A percentile compares a stretch with the other conserved stretches of the same genome.
Conservation (phyloP, 2,329 filamentous ascomycete genomes). For the Cercospora zeae-maydis region DNA sequence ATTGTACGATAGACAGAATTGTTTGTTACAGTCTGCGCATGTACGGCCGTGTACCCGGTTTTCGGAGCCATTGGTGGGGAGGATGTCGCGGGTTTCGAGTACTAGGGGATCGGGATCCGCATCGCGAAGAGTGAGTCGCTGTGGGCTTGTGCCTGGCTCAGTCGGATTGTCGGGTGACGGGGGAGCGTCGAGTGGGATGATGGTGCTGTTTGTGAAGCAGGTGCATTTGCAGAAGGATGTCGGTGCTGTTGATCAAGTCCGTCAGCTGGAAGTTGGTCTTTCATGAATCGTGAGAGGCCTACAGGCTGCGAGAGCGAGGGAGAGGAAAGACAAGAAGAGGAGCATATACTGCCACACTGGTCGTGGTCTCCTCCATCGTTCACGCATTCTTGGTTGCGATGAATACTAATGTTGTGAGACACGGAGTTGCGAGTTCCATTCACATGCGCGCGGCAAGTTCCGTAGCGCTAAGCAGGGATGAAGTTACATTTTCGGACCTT, state of each 20-base stretch:
- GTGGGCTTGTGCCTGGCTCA: constrained; percentile 9
- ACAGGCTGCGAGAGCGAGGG: constrained; percentile 45
- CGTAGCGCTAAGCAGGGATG: constrained; percentile 7
- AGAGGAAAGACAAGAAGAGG: constrained; percentile 36
- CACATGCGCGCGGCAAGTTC: constrained; percentile 7
- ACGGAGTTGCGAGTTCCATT: neutral
- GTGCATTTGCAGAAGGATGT: constrained; percentile 71
- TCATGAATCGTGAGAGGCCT: constrained; percentile 14
- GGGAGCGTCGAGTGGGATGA: constrained; percentile 59
- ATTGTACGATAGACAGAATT: constrained; percentile 62
- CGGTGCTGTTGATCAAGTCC: constrained; percentile 39
- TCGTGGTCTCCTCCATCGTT: constrained; percentile 10
- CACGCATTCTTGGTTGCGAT: neutral
- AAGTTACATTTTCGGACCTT: constrained; percentile 2
- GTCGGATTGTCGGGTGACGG: constrained; percentile 24
- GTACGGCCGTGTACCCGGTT: constrained; percentile 35
- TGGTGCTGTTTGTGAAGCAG: constrained; percentile 64
- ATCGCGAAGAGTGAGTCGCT: constrained; percentile 21
- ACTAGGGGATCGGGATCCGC: constrained; percentile 2
- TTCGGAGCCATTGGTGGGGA: constrained; percentile 20
- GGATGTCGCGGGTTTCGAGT: constrained; percentile 13
- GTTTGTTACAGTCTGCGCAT: constrained; percentile 65
- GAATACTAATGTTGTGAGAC: neutral
- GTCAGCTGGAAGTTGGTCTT: neutral
- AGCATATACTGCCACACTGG: constrained; percentile 27